Base-by-base conservation (phyloP, 768 basidiomycete genomes). In the Lepiota venenata region DNA sequence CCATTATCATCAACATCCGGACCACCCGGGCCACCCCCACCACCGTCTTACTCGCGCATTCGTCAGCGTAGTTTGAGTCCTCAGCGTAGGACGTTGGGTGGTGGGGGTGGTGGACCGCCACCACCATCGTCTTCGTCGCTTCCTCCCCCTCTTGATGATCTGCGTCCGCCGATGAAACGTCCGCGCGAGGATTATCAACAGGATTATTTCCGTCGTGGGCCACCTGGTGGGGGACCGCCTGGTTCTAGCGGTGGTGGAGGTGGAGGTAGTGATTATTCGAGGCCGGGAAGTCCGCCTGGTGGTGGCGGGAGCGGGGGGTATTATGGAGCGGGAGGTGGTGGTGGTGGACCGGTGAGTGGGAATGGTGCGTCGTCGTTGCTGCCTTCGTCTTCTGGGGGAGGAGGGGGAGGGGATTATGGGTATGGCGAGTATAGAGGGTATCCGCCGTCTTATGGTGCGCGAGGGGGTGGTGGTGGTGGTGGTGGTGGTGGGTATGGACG, bases 41-140 rank as follows among this genome's bases (percentile, higher is more conserved):
- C 51, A 15, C 56, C 66, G 18, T 56, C 61, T 14, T 74, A 71
- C 56, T 68, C 66, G n/a, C 72, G 78, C 4, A 70, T 78, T 18
- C 71, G 79, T n/a, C 70, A 59, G 10, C 70, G 77, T 39, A 81
- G 79, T 55, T 71, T 75, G 3, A 80, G 76, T 62, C 73, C 74
- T 32, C 56, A 68, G 2, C 64, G 71, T 29, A 63, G 77, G 12
- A 61, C 68, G 25, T 25, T 5, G 25, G 69, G 65, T 0, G 25
- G 25, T 5, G 25, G 25, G 3, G 25, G 25, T 5, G 25, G 25
- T 5, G 25, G 25, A 2, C 25, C 25, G 3, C 5, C 25, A 25
- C 5, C 25, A 25, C n/a, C 25, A 5, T 25, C 25, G 5, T 25
- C 25, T 25, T 25, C 25, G 25, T 25, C 25, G 25, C 25, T 25